Evolutionary conservation across 2,329 filamentous ascomycete species (phyloP).

Genomic region (Monilinia aucupariae): DNA sequence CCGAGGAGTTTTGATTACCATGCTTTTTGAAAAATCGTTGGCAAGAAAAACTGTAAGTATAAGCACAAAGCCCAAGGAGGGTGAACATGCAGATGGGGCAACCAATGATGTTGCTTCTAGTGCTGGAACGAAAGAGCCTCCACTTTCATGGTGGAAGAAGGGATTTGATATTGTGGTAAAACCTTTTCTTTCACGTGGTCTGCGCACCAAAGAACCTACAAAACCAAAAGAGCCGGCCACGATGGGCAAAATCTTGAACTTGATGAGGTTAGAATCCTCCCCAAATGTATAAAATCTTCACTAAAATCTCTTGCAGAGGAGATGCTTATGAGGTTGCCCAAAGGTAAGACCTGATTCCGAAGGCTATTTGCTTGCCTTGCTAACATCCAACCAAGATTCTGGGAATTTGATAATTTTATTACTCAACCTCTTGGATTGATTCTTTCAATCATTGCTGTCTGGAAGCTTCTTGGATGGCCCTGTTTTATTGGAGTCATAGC

Average conservation of each 20-base stretch:
- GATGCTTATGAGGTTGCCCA: slow-evolving; percentile 80
- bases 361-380: neutral
- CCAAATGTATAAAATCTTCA: neutral
- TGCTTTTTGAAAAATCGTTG: slow-evolving; percentile 66
- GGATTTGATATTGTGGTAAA: slow-evolving; percentile 23
- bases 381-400: slow-evolving; percentile 50
- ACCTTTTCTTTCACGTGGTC: slow-evolving; percentile 30
- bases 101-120: slow-evolving; percentile 18
- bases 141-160: slow-evolving; percentile 18
- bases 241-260: slow-evolving; percentile 84
- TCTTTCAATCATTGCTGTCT: slow-evolving; percentile 67
- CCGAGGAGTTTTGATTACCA: slow-evolving; percentile 78
- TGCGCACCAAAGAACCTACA: slow-evolving; percentile 29
- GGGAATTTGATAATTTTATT: slow-evolving; percentile 75
- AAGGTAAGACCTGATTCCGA: slow-evolving; percentile 27
- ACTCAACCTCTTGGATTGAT: slow-evolving; percentile 72
- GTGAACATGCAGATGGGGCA: slow-evolving; percentile 12
- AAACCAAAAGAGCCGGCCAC: slow-evolving; percentile 57
- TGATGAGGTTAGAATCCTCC: slow-evolving; percentile 57
- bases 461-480: slow-evolving; percentile 73
- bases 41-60: slow-evolving; percentile 33
- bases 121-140: slow-evolving; percentile 14
- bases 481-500: slow-evolving; percentile 69
- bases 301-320: slow-evolving; percentile 24
- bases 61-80: slow-evolving; percentile 26